Base-by-base conservation (phyloP, 352 stramenopile genomes). In the Aphanomyces cochlioides region DNA sequence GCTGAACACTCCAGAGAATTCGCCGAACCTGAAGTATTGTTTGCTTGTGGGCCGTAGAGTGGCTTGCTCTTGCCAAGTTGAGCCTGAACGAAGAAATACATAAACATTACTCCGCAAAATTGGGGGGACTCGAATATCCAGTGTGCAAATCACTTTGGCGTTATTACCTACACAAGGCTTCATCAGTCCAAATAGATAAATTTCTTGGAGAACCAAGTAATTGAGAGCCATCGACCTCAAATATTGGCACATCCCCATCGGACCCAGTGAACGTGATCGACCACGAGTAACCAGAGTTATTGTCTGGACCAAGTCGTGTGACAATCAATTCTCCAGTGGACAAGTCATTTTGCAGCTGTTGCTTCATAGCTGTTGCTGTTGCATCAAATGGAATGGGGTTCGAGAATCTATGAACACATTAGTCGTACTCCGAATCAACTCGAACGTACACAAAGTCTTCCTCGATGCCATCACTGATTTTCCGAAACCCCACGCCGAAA, bases 11-110 rank as follows among this genome's bases (percentile, higher is more conserved):
- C 7, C 47, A 41, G 47, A 10, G 12, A 19, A 21, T 7, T 7
- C 13, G 15, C 15, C 12, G 6, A 81, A 94, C 67, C 82, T 87
- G 47, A 89, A 93, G 69, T 88, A 88, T 69, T 99, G 96, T 59
- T 97, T 96, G 28, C 86, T 80, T 13, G 83, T 88, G 21, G 96
- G 94, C 60, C 90, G 95, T 50, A 98, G 74, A 10, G 95, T 96
- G 40, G 87, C 88, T 73, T 99, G 92, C 48, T 98, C 92, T 72
- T 75, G 6, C 78, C 80, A 47, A 66, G 75, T 12, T 38, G 47
- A 73, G 67, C 28, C 56, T 41, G 78, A 75, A 4, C 85, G 80
- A 17, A 81, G 90, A 61, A 92, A 92, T 5, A 85, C 75, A 53
- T 92, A 92, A 4, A 74, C 77, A 59, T 79, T 92, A 36, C 83